Conservation (phyloP, 352 stramenopile species). For the Pythium myriotylum region DNA sequence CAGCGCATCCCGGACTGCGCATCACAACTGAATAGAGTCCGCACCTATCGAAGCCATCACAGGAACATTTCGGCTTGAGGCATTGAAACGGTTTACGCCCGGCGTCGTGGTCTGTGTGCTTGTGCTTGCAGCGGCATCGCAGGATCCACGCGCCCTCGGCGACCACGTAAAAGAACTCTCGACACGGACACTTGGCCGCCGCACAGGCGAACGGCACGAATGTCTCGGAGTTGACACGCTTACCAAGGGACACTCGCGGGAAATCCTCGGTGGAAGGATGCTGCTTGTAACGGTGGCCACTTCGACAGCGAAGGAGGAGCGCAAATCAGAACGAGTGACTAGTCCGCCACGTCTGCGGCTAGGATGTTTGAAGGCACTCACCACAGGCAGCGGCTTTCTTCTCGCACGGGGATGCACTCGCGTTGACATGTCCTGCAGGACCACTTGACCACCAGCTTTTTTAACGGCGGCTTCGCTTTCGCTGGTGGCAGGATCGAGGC, state of each 20-base stretch:
- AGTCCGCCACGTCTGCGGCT: neutral
- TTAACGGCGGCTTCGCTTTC: conserved; percentile 5
- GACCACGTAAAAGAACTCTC: conserved; percentile 78
- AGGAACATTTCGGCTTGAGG: conserved; percentile 59
- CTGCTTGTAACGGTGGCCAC: conserved; percentile 79
- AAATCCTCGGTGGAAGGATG: conserved; percentile 56
- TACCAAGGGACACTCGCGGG: conserved; percentile 30
- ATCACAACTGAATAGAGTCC: conserved; percentile 8
- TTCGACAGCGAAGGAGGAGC: conserved; percentile 9
- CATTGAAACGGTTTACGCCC: conserved; percentile 41
- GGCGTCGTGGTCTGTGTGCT: conserved; percentile 74
- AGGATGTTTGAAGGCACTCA: conserved; percentile 20
- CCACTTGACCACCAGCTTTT: conserved; percentile 59
- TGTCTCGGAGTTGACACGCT: conserved; percentile 21
- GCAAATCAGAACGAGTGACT: neutral
- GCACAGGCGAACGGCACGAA: conserved; percentile 65
- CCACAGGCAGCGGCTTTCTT: conserved; percentile 81
- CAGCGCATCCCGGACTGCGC: neutral
- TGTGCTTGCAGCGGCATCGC: conserved; percentile 81
- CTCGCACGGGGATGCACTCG: conserved; percentile 76
- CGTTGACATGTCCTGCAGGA: conserved; percentile 57
- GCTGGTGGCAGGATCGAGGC: neutral
- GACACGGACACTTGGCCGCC: conserved; percentile 53
- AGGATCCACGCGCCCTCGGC: conserved; percentile 80
- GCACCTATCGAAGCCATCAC: conserved; percentile 68